Evolutionary conservation across 768 basidiomycete genomes (phyloP).

Genomic region (Crepidotus variabilis): DNA sequence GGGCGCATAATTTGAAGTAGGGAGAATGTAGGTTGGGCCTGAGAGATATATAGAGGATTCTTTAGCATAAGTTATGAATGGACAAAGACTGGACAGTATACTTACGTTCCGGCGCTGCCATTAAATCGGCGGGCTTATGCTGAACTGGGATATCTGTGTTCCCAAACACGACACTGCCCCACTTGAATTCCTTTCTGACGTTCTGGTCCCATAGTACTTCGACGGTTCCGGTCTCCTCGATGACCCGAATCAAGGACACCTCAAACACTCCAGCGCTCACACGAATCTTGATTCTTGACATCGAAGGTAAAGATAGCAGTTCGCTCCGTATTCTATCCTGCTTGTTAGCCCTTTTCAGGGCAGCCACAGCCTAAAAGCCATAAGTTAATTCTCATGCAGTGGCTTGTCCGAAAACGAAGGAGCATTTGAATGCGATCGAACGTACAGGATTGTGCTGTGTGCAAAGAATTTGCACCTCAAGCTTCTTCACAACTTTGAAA

Average conservation of each 20-base stretch:
- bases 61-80: background rate
- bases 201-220: slow-evolving; percentile 82
- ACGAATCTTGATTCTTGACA: slow-evolving; percentile 80
- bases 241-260: slow-evolving; percentile 70
- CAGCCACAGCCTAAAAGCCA: slow-evolving; percentile 57
- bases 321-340: slow-evolving; percentile 71
- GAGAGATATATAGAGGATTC: slow-evolving; percentile 1
- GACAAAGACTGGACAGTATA: slow-evolving; percentile 3
- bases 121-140: slow-evolving; percentile 63
- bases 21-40: slow-evolving; percentile 20
- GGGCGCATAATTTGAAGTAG: slow-evolving; percentile 29
- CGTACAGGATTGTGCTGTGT: slow-evolving; percentile 88
- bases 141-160: slow-evolving; percentile 66
- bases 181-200: slow-evolving; percentile 74
- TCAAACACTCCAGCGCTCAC: slow-evolving; percentile 84
- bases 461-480: slow-evolving; percentile 75
- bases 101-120: slow-evolving; percentile 46
- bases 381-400: background rate
- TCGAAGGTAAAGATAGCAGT: slow-evolving; percentile 62
- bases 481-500: slow-evolving; percentile 70
- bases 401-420: background rate
- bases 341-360: slow-evolving; percentile 71
- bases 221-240: slow-evolving; percentile 66
- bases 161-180: slow-evolving; percentile 79
- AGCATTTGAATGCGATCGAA: slow-evolving; percentile 10